A percentile compares a stretch with the other conserved stretches of the same genome.
Evolutionary conservation across 2,329 filamentous ascomycete species (phyloP).

Genomic region (Pestalotiopsis sp.): DNA sequence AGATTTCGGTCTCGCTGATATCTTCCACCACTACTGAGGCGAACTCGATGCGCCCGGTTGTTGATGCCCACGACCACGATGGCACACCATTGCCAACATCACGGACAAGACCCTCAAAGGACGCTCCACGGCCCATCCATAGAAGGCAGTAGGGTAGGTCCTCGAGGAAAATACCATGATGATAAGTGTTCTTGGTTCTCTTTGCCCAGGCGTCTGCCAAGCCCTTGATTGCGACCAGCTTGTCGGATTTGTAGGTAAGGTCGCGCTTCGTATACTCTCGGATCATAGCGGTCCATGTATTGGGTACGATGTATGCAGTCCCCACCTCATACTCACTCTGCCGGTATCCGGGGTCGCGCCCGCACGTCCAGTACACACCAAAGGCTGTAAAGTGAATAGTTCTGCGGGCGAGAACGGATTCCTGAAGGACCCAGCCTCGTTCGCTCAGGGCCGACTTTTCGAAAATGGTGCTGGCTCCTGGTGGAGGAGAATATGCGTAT

Average conservation of each 20-base stretch:
- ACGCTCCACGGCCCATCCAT: not conserved
- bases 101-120: not conserved
- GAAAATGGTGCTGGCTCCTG: not conserved
- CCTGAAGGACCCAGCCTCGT: not conserved
- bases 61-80: not conserved
- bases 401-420: not conserved
- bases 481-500: not conserved
- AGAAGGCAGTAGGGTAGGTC: not conserved
- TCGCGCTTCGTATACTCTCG: not conserved
- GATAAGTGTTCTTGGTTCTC: not conserved
- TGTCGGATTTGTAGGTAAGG: not conserved
- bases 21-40: not conserved
- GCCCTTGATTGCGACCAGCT: not conserved
- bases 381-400: not conserved
- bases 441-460: not conserved
- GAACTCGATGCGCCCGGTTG: not conserved
- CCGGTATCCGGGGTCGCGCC: not conserved
- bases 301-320: not conserved
- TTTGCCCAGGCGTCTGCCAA: not conserved
- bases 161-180: not conserved
- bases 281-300: not conserved
- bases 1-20: not conserved
- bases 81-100: not conserved
- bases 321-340: not conserved
- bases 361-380: not conserved